phyloP scores from a whole-genome alignment of 495 filamentous ascomycete genomes.

The Corynascus novoguineensis region DNA sequence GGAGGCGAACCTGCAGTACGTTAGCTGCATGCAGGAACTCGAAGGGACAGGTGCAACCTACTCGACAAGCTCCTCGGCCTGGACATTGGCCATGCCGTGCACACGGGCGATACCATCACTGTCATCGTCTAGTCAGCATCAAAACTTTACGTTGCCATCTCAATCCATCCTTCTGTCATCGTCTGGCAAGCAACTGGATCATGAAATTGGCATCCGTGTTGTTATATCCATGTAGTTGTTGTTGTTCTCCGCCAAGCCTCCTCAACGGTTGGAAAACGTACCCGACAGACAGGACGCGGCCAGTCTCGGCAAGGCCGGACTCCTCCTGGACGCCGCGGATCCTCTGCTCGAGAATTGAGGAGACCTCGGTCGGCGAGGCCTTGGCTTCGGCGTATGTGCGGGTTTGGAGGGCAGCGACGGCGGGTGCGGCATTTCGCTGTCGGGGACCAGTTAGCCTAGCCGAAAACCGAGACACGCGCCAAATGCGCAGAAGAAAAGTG shows the following conservation, averaged over 20 bases:
- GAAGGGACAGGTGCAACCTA: slow-evolving; percentile 49
- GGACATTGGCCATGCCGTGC: slow-evolving; percentile 98
- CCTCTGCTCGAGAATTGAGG: slow-evolving; percentile 97
- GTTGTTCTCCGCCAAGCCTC: slow-evolving; percentile 21
- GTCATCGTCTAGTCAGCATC: slow-evolving; percentile 38
- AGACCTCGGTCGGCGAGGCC: slow-evolving; percentile 94
- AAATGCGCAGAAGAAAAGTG: slow-evolving; percentile 34
- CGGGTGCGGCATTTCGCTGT: slow-evolving; percentile 78
- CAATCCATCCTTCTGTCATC: not conserved
- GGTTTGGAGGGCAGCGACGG: slow-evolving; percentile 67
- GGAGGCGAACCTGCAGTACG: slow-evolving; percentile 76
- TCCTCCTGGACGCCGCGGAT: slow-evolving; percentile 98
- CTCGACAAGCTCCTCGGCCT: slow-evolving; percentile 99
- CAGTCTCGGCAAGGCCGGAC: slow-evolving; percentile 92
- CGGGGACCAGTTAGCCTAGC: slow-evolving; percentile 50
- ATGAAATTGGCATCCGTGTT: not conserved
- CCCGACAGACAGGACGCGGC: slow-evolving; percentile 98
- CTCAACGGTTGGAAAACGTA: slow-evolving; percentile 52
- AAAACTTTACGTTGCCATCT: not conserved
- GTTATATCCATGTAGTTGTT: slow-evolving; percentile 4
- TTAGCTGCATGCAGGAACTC: slow-evolving; percentile 19
- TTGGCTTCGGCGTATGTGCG: slow-evolving; percentile 95
- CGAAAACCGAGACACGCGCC: slow-evolving; percentile 38
- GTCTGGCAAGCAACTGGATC: not conserved
- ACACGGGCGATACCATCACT: slow-evolving; percentile 99